phyloP scores from a whole-genome alignment of 495 filamentous ascomycete species.

The Neurospora sp. region DNA sequence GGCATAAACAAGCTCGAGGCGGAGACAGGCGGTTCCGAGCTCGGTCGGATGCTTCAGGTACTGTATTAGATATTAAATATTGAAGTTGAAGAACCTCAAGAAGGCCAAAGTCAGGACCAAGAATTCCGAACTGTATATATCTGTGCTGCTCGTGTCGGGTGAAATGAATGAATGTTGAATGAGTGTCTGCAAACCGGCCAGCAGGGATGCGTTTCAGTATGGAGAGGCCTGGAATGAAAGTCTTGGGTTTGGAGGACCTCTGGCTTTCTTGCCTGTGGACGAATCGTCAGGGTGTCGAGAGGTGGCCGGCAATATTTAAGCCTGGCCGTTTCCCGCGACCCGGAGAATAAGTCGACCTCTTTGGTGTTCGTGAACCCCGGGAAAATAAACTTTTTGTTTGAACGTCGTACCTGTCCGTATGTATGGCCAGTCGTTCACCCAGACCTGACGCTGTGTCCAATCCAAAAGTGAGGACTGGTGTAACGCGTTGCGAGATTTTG shows the following conservation, averaged over 20 bases:
- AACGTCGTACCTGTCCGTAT: not conserved
- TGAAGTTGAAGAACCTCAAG: not conserved
- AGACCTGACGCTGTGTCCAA: not conserved
- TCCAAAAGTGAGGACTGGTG: not conserved
- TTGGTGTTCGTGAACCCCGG: not conserved
- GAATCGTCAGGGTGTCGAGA: not conserved
- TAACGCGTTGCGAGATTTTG: not conserved
- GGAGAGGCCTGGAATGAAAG: not conserved
- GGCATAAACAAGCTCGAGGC: not conserved
- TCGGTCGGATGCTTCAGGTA: not conserved
- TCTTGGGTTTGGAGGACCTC: not conserved
- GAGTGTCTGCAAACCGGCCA: not conserved
- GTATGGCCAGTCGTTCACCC: not conserved
- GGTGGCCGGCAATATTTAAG: not conserved
- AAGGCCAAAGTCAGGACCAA: not conserved
- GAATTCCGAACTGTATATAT: not conserved
- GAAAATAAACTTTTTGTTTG: not conserved
- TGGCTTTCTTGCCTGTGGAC: not conserved
- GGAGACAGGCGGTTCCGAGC: not conserved
- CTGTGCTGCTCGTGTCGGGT: not conserved
- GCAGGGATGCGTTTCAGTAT: not conserved
- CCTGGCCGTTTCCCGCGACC: not conserved
- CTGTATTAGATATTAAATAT: not conserved
- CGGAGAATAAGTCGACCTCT: not conserved
- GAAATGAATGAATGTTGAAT: not conserved